A percentile compares a stretch with the other conserved stretches of the same genome.
Evolutionary conservation across 192 early-diverging fungal genomes (phyloP).

Genomic region (Thamnidium elegans): DNA sequence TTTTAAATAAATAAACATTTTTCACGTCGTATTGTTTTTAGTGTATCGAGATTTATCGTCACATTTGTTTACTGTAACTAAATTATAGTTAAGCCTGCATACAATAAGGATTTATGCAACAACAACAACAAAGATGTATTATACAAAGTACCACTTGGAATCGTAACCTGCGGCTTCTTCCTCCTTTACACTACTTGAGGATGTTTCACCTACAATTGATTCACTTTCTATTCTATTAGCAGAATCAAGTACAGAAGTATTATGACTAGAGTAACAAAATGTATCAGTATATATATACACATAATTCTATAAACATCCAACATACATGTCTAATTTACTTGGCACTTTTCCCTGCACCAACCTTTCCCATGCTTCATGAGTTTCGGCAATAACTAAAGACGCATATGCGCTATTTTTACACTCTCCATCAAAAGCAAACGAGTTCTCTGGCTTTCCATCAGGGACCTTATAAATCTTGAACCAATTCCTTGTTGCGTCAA

Average conservation of each 20-base stretch:
- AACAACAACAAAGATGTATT: neutral
- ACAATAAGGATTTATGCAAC: no score
- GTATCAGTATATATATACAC: neutral
- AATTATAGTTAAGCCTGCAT: no score
- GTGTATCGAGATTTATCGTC: no score
- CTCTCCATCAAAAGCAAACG: constrained; percentile 95
- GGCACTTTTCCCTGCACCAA: constrained; percentile 52
- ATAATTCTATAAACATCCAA: constrained; percentile 2
- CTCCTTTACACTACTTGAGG: neutral
- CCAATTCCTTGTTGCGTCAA: constrained; percentile 97
- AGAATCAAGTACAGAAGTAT: constrained; percentile 16
- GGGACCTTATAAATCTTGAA: constrained; percentile 99
- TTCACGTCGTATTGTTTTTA: no score
- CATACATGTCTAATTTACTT: constrained; percentile 4
- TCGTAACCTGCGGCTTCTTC: constrained; percentile 2
- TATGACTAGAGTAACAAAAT: constrained; percentile 10
- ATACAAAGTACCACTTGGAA: constrained; percentile 11
- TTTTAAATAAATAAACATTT: no score
- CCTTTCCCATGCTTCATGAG: constrained; percentile 89
- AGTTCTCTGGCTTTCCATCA: constrained; percentile 99
- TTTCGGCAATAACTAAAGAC: constrained; percentile 82
- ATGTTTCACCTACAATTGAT: neutral
- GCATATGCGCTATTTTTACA: constrained; percentile 85
- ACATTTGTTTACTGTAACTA: no score
- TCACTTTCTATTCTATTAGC: constrained; percentile 14